A percentile compares a stretch with the other conserved stretches of the same genome.
Conservation (phyloP, 1,284 basidiomycete species). For the Inonotus obliquus region DNA sequence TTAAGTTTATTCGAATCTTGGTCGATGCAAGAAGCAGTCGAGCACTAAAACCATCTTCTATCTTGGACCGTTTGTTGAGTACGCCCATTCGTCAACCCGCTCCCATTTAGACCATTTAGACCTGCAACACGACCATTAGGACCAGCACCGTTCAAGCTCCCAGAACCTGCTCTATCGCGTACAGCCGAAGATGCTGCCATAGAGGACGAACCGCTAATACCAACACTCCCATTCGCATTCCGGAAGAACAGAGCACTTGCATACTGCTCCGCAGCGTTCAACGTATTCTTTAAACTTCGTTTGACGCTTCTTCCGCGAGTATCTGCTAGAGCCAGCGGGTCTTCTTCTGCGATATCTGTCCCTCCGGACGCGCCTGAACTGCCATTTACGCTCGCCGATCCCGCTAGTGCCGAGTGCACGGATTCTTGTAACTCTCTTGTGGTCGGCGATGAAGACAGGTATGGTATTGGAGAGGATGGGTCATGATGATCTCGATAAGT, state of each 20-base stretch:
- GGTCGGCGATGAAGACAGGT: conserved; percentile 27
- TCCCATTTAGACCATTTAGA: not conserved
- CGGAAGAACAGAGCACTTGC: conserved; percentile 62
- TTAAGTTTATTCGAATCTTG: no score
- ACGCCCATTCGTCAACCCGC: no score
- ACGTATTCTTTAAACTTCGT: conserved; percentile 57
- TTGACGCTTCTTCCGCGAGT: conserved; percentile 54
- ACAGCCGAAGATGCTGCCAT: not conserved
- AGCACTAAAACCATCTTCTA: no score
- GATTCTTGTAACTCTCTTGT: conserved; percentile 38
- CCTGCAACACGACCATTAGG: not conserved
- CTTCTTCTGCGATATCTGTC: conserved; percentile 25
- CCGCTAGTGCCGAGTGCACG: conserved; percentile 37
- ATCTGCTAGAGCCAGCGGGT: conserved; percentile 26
- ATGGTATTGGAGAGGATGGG: conserved; percentile 19
- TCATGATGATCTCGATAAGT: conserved; percentile 18
- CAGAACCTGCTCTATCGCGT: not conserved
- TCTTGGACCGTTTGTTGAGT: no score
- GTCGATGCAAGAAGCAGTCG: no score
- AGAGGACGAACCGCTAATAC: not conserved
- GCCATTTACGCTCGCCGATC: not conserved
- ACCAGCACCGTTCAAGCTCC: not conserved
- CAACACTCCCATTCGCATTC: conserved; percentile 21
- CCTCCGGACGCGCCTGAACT: conserved; percentile 13
- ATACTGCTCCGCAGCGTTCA: conserved; percentile 64